These are phyloP conservation scores for Scutellaria barbata DNA, from an alignment of 257 asterid genomes.

Conservation along the genomic window DNA sequence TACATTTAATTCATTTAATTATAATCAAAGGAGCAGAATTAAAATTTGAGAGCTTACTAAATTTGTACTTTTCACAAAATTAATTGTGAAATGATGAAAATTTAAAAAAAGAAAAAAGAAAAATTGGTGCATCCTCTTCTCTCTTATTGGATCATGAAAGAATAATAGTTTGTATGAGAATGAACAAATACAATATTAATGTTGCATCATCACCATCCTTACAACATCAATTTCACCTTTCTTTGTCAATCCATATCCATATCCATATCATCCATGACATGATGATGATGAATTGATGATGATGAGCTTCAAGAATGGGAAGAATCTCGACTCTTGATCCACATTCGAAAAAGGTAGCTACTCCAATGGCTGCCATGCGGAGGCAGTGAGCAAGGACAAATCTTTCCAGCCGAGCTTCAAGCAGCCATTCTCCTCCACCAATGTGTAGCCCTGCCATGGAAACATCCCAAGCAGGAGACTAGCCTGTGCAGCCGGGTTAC, in stretches of 20 bases:
- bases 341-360: too few relatives aligned
- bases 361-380: constrained; percentile 86
- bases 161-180: constrained; percentile 32
- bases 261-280: neutral
- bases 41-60: too few relatives aligned
- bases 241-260: constrained; percentile 4
- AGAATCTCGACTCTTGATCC: too few relatives aligned
- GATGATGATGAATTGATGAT: neutral
- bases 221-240: constrained; percentile 26
- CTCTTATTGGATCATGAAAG: constrained; percentile 37
- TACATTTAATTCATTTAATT: too few relatives aligned
- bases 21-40: too few relatives aligned
- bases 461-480: constrained; percentile 85
- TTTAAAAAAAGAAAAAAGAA: too few relatives aligned
- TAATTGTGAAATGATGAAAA: too few relatives aligned
- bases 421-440: constrained; percentile 88
- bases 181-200: constrained; percentile 41
- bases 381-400: constrained; percentile 81
- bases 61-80: too few relatives aligned
- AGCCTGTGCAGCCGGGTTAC: constrained; percentile 84
- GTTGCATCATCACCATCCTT: neutral
- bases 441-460: constrained; percentile 86
- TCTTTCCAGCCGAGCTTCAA: constrained; percentile 93
- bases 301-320: neutral
- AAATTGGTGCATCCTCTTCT: too few relatives aligned